Evolutionary conservation across 2,329 filamentous ascomycete genomes (phyloP).

Genomic region (Penicillium hordei): DNA sequence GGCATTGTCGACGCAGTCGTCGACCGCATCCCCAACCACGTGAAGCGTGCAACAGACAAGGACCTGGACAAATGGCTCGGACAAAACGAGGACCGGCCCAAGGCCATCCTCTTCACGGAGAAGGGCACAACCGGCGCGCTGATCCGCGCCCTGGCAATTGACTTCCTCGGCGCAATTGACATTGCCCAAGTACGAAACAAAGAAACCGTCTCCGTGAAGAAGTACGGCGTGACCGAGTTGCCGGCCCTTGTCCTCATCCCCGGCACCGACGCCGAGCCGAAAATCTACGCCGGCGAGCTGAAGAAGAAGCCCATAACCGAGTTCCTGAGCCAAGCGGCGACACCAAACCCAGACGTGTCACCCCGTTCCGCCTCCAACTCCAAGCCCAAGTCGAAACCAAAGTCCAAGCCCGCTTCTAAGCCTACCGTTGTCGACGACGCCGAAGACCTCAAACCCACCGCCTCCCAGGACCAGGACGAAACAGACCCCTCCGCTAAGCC

Average conservation of each 20-base stretch:
- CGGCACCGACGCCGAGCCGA: slow-evolving; percentile 64
- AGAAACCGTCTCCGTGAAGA: slow-evolving; percentile 68
- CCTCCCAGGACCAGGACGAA: slow-evolving; percentile 39
- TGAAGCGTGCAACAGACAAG: slow-evolving; percentile 77
- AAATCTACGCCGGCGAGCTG: slow-evolving; percentile 77
- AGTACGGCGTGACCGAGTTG: slow-evolving; percentile 74
- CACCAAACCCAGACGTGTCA: slow-evolving; percentile 73
- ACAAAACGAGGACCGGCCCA: slow-evolving; percentile 67
- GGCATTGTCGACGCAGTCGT: slow-evolving; percentile 83
- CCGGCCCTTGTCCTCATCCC: slow-evolving; percentile 80
- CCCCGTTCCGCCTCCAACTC: slow-evolving; percentile 28
- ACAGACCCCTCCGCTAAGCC: slow-evolving; percentile 41
- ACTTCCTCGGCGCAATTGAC: slow-evolving; percentile 77
- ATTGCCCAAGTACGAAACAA: slow-evolving; percentile 83
- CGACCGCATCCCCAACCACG: slow-evolving; percentile 87
- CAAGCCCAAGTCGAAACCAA: slow-evolving; percentile 42
- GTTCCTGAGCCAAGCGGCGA: slow-evolving; percentile 76
- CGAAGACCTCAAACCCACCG: slow-evolving; percentile 46
- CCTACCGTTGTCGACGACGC: slow-evolving; percentile 49
- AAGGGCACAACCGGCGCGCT: slow-evolving; percentile 86
- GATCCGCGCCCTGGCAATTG: slow-evolving; percentile 80
- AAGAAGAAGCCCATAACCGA: slow-evolving; percentile 79
- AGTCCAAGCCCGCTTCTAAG: slow-evolving; percentile 50
- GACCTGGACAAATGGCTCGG: slow-evolving; percentile 73
- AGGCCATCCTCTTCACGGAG: slow-evolving; percentile 88